Base-by-base conservation (phyloP, 2,329 filamentous ascomycete species). In the Arachnomyces sp. region DNA sequence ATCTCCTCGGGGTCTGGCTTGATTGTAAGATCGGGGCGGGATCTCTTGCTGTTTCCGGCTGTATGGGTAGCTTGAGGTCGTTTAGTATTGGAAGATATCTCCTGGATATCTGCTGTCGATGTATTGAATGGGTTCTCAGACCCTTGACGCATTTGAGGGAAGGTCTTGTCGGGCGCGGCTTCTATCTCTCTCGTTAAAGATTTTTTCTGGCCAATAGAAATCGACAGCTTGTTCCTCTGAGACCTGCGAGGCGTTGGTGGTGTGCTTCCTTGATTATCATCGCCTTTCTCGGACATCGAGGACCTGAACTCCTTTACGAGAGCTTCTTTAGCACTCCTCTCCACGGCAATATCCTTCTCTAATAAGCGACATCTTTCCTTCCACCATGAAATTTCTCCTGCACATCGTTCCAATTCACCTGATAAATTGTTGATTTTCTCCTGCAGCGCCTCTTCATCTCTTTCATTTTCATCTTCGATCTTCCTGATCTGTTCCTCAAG, bases 321-420 rank as follows among this genome's bases (percentile, higher is more conserved):
- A 37, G 59, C 54, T 45, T 69, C 65, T 45, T 69, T 71, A 4
- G 62, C 58, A 28, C 53, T 66, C 49, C 56, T 57, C 51, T 60
- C 62, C 14, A 60, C 52, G 3, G 55, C 75, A 7, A 85, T 68
- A 58, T 81, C 72, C 44, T 72, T 76, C 59, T 86, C 80, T 16
- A 86, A 62, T 17, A 73, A 67, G 50, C 76, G 67, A 57, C 79
- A 84, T 45, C 75, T 72, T 49, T 67, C 63, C 31, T 63, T 62
- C 66, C 67, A 72, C 56, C 61, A 63, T 18, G 48, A 46, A 44
- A 71, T 54, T 46, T 69, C 63, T 18, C 71, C 74, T 29, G 73
- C 76, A 49, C 82, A 79, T 13, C 78, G 76, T 53, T 84, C 77
- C 3, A 86, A 66, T 49, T 86, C 80, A 28, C 74, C 65, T 50